Conservation (phyloP, 805 yeast genomes). For the Candida verbasci region DNA sequence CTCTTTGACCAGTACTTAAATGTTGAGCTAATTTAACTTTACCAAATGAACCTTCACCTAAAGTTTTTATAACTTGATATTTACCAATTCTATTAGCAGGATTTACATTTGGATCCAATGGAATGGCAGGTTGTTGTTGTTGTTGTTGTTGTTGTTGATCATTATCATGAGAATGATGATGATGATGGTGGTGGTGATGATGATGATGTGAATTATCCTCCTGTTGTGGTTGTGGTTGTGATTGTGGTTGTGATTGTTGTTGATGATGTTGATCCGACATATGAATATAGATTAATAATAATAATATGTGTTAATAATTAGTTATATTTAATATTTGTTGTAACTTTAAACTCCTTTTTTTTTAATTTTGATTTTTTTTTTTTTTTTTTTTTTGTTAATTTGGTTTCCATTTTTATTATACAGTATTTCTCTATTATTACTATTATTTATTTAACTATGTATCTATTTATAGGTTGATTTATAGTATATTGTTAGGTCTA, state of each 20-base stretch:
- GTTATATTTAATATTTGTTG: too few relatives aligned
- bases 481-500: too few relatives aligned
- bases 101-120: slow-evolving; percentile 21
- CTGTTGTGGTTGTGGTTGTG: background rate
- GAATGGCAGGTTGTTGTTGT: slow-evolving; percentile 9
- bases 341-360: too few relatives aligned
- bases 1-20: slow-evolving; percentile 84
- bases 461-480: too few relatives aligned
- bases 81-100: slow-evolving; percentile 69
- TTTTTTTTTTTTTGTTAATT: too few relatives aligned
- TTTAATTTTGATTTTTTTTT: too few relatives aligned
- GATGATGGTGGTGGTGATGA: slow-evolving; percentile 13
- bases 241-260: background rate
- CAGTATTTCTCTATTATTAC: too few relatives aligned
- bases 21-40: slow-evolving; percentile 91
- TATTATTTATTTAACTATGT: too few relatives aligned
- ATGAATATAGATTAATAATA: too few relatives aligned
- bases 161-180: slow-evolving; percentile 8
- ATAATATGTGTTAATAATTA: too few relatives aligned
- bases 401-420: too few relatives aligned
- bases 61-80: slow-evolving; percentile 85
- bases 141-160: slow-evolving; percentile 9
- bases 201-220: slow-evolving; percentile 6
- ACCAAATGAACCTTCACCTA: slow-evolving; percentile 97
- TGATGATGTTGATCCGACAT: background rate